phyloP scores from a whole-genome alignment of 2,329 filamentous ascomycete genomes.

The Botrytis fabae region DNA sequence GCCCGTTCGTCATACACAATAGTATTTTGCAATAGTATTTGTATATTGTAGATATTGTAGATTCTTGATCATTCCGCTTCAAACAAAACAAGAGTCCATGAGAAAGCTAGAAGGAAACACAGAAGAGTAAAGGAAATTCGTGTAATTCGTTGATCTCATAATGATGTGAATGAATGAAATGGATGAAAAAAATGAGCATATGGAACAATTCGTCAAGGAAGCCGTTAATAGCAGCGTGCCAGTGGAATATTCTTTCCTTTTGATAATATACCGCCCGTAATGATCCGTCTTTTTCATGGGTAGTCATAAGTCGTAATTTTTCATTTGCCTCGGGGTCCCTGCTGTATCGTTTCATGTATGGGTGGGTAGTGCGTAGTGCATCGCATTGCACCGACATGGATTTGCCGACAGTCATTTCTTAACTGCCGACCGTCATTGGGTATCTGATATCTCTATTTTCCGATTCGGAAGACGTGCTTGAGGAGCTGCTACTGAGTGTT shows the following conservation, averaged over 20 bases:
- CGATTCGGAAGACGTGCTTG: conserved; percentile 40
- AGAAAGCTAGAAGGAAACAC: conserved; percentile 8
- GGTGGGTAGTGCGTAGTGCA: neutral
- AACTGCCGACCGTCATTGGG: conserved; percentile 31
- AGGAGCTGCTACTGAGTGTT: conserved; percentile 42
- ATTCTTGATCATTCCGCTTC: neutral
- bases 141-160: conserved; percentile 21
- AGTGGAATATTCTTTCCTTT: conserved; percentile 3
- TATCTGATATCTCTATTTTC: conserved; percentile 30
- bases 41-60: neutral
- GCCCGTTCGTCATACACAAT: conserved; percentile 28
- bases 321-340: conserved; percentile 12
- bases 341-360: conserved; percentile 7
- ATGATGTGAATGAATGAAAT: conserved; percentile 22
- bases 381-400: conserved; percentile 15
- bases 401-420: conserved; percentile 33
- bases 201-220: conserved; percentile 13
- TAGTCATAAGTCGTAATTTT: conserved; percentile 24
- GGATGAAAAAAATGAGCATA: conserved; percentile 24
- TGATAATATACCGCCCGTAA: conserved; percentile 11
- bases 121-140: conserved; percentile 17
- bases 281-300: conserved; percentile 13
- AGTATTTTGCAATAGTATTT: conserved; percentile 27
- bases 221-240: conserved; percentile 28
- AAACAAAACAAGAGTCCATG: neutral